Evolutionary conservation across 768 basidiomycete species (phyloP).

Genomic region (Gymnopilus junonius): DNA sequence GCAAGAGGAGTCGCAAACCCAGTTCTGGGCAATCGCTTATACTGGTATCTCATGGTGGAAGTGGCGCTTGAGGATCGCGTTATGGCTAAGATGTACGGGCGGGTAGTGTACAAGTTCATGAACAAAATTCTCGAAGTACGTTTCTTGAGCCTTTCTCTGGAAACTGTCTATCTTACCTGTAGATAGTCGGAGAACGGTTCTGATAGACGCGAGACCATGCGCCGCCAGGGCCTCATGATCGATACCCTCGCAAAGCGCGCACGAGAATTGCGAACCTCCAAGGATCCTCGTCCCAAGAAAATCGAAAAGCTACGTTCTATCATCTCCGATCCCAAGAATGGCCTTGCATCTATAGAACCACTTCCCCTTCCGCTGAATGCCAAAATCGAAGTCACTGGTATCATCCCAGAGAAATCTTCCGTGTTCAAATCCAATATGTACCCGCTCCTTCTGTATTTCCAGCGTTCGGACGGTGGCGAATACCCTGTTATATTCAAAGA

Average conservation of each 20-base stretch:
- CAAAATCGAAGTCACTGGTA: slow-evolving; percentile 80
- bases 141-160: not conserved
- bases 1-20: slow-evolving; percentile 80
- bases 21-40: slow-evolving; percentile 87
- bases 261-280: slow-evolving; percentile 84
- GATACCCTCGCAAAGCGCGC: slow-evolving; percentile 86
- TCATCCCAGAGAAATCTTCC: slow-evolving; percentile 89
- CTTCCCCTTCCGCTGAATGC: slow-evolving; percentile 93
- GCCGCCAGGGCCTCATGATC: slow-evolving; percentile 89
- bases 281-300: slow-evolving; percentile 95
- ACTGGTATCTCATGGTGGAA: slow-evolving; percentile 99
- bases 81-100: slow-evolving; percentile 92
- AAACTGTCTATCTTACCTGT: not conserved
- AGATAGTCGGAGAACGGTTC: slow-evolving; percentile 71
- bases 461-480: slow-evolving; percentile 81
- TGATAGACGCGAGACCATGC: slow-evolving; percentile 85
- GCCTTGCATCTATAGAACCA: slow-evolving; percentile 75
- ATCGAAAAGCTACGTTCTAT: slow-evolving; percentile 92
- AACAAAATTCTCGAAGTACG: slow-evolving; percentile 83
- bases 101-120: slow-evolving; percentile 91
- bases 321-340: slow-evolving; percentile 85
- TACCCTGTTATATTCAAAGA: slow-evolving; percentile 99
- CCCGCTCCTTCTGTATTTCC: slow-evolving; percentile 90
- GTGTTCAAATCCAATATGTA: slow-evolving; percentile 98
- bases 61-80: slow-evolving; percentile 84